Base-by-base conservation (phyloP, 1,284 basidiomycete species). In the Boletus chippewaensis region DNA sequence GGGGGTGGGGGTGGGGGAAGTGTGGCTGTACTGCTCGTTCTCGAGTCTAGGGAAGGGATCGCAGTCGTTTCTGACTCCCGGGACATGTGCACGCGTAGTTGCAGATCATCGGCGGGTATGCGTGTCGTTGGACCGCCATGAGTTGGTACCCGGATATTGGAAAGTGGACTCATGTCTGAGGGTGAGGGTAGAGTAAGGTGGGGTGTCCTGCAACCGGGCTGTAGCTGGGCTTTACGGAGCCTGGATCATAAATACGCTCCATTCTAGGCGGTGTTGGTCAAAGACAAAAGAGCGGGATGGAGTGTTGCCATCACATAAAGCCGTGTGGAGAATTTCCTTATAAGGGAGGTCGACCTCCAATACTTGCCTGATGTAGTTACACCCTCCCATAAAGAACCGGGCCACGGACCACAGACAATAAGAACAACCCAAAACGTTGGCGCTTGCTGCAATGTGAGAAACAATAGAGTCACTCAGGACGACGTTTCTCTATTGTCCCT, bases 241-340 rank as follows among this genome's bases (percentile, higher is more conserved):
- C 29, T 3, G 16, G 29, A 28, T 63, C 53, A 61, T 61, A 61
- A 60, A 61, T 61, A 65, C 61, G 57, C 18, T 52, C 12, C 62
- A 52, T 57, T 39, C 41, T 36, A 38, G 8, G 40, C 39, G 16
- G 22, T 52, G 52, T 56, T 50, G 50, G 61, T 64, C 50, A 28
- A 64, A 66, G 52, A 66, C 64, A 63, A 63, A 63, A 63, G 54
- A 47, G 51, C 24, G 39, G 22, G 40, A 36, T 32, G 11, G 13
- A 38, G 35, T 20, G 42, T 34, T 47, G 18, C 10, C 9, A 40
- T 28, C 36, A 32, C 5, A 13, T 22, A 0, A 32, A 15, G 11
- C 31, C 2, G 15, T 36, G 15, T 22, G 8, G n/a, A 12, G 28
- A 2, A 8, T 22, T 40, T 2, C 10, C 44, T 42, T 11, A 4